Base-by-base conservation (phyloP, 345 rosid genomes). In the Eucalyptus pauciflora region DNA sequence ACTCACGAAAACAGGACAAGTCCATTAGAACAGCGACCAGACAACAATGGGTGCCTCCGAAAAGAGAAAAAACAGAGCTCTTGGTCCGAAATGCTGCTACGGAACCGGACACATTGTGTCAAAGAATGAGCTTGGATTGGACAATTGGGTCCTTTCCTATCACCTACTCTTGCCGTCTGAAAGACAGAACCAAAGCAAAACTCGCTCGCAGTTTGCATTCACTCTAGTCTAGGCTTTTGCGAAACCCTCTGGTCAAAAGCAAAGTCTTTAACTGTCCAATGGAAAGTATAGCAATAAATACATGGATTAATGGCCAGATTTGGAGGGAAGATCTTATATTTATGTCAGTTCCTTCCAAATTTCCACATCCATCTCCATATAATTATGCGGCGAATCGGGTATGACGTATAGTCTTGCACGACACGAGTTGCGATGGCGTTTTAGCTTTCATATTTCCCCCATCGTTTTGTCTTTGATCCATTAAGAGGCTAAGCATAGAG, bases 381-480 rank as follows among this genome's bases (percentile, higher is more conserved):
- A 76, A 76, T 76, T 76, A 8, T 22, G 48, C 2, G 1, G 8
- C 5, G 2, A 76, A 76, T 76, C 3, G 13, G 15, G 16, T 1
- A 20, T 0, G 5, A 11, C 4, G 6, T 20, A 76, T 5, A 41
- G 15, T 20, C 29, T 1, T 10, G 5, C 5, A 11, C 3, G 3
- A 76, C 83, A 37, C 48, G 1, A 76, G 46, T 76, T 22, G 15
- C 48, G 37, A 20, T 11, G 27, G 5, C 0, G 5, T 20, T 76
- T 37, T 76, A 37, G 48, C 83, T 41, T 6, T 76, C 83, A 3
- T 6, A 37, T 41, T 76, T 76, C 29, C 29, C 29, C 29, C 3
- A 2, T 76, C 3, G 7, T 76, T 41, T 1, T 76, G 48, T 76
- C 48, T 37, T 76, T 76, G 48, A 76, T 76, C 83, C 83, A 41